Conservation (phyloP, 2,329 filamentous ascomycete species). For the Apiospora arundinis region DNA sequence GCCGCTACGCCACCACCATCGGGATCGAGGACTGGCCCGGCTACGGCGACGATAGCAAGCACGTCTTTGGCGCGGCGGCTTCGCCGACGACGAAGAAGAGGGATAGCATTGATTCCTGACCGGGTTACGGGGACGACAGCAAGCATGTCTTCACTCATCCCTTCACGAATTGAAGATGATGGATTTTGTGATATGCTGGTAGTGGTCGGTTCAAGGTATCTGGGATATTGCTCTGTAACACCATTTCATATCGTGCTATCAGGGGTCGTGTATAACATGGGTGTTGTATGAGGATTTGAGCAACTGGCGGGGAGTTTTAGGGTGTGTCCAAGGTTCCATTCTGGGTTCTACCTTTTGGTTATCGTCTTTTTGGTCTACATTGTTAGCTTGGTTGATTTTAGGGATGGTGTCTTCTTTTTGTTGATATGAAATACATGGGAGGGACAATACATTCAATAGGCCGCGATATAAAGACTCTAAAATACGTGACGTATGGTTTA, state of each 20-base stretch:
- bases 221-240: neutral
- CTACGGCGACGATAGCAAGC: constrained; percentile 19
- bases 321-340: neutral
- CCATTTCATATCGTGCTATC: neutral
- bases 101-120: no score
- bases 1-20: neutral
- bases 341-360: neutral
- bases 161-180: neutral
- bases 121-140: constrained; percentile 16
- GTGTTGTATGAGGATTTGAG: neutral
- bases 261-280: neutral
- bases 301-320: neutral
- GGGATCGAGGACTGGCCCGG: constrained; percentile 20
- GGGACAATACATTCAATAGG: neutral
- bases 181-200: neutral
- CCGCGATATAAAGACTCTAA: no score
- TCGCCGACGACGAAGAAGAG: no score
- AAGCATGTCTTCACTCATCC: constrained; percentile 22
- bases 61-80: no score
- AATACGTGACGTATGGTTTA: no score
- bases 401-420: neutral
- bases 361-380: neutral
- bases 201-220: no score
- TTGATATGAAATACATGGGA: neutral
- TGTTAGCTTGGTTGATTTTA: neutral